A percentile compares a stretch with the other conserved stretches of the same genome.
phyloP scores from a whole-genome alignment of 2,329 filamentous ascomycete species.

The Aspergillus versicolor region DNA sequence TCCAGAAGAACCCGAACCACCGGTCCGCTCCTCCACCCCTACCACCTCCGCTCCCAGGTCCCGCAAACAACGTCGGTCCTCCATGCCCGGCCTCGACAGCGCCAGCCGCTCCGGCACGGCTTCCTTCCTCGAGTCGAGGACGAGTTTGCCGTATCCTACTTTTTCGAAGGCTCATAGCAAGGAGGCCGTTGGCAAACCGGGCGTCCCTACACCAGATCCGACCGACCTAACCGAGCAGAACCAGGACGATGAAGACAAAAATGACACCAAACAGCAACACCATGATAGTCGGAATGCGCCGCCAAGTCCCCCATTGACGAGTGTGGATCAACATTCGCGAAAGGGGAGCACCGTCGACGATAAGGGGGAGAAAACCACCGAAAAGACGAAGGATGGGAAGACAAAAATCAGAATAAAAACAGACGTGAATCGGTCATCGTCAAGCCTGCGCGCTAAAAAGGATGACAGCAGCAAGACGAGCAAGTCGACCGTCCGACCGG shows the following conservation, averaged over 20 bases:
- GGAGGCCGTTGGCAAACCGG: constrained; percentile 64
- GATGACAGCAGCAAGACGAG: constrained; percentile 38
- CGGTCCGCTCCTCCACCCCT: constrained; percentile 31
- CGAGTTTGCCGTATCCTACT: constrained; percentile 69
- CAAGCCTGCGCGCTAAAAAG: constrained; percentile 39
- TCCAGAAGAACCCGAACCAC: constrained; percentile 23
- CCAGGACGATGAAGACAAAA: constrained; percentile 35
- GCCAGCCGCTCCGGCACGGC: constrained; percentile 32
- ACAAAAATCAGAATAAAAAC: constrained; percentile 37
- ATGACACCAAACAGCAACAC: constrained; percentile 22
- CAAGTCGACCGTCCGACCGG: constrained; percentile 34
- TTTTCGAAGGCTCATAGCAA: constrained; percentile 93
- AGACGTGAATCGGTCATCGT: constrained; percentile 43
- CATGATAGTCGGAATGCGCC: constrained; percentile 39
- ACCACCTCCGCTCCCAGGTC: constrained; percentile 22
- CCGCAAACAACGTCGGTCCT: constrained; percentile 39
- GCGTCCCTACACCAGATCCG: constrained; percentile 66
- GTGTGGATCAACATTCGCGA: constrained; percentile 40
- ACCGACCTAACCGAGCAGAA: constrained; percentile 63
- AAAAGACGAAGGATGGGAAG: constrained; percentile 36
- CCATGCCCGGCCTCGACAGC: constrained; percentile 54
- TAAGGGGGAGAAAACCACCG: constrained; percentile 32
- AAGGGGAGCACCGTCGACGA: constrained; percentile 36
- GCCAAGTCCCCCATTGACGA: constrained; percentile 50
- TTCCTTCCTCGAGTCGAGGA: constrained; percentile 45